phyloP scores from a whole-genome alignment of 2,329 filamentous ascomycete species.

The Arachnomyces sp. region DNA sequence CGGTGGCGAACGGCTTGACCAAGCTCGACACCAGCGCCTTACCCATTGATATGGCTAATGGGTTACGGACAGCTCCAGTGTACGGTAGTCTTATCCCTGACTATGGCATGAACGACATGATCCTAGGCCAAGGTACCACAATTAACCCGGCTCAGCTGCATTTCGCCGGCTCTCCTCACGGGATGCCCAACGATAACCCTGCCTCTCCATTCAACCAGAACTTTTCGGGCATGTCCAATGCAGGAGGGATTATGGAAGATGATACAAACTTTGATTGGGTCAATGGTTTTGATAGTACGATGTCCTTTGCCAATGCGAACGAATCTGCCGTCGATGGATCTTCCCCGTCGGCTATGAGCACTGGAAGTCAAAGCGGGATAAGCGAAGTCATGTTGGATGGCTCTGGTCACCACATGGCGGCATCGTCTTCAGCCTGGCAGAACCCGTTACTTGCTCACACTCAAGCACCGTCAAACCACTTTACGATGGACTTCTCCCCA shows the following conservation, averaged over 20 bases:
- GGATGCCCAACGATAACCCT: conserved; percentile 33
- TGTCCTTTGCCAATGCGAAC: conserved; percentile 61
- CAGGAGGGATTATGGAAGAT: conserved; percentile 51
- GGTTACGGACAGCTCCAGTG: conserved; percentile 71
- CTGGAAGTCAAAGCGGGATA: conserved; percentile 69
- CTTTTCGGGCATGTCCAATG: conserved; percentile 49
- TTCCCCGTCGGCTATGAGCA: conserved; percentile 92
- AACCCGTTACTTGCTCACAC: conserved; percentile 62
- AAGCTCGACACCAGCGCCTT: conserved; percentile 76
- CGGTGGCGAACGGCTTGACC: conserved; percentile 62
- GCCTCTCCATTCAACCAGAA: conserved; percentile 35
- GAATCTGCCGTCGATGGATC: conserved; percentile 86
- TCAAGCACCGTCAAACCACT: conserved; percentile 58
- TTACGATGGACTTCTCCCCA: conserved; percentile 66
- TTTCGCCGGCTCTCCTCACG: conserved; percentile 69
- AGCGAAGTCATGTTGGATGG: conserved; percentile 90
- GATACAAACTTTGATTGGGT: conserved; percentile 82
- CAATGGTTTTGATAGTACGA: conserved; percentile 70
- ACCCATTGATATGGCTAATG: conserved; percentile 57
- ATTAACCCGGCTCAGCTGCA: conserved; percentile 66
- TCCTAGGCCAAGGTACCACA: conserved; percentile 59
- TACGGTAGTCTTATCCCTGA: conserved; percentile 59
- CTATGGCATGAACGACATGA: conserved; percentile 61
- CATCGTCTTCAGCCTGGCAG: conserved; percentile 59
- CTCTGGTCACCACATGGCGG: conserved; percentile 51